A percentile compares a stretch with the other conserved stretches of the same genome.
Evolutionary conservation across 805 yeast genomes (phyloP).

Genomic region (Saccharomycopsis fermentans): DNA sequence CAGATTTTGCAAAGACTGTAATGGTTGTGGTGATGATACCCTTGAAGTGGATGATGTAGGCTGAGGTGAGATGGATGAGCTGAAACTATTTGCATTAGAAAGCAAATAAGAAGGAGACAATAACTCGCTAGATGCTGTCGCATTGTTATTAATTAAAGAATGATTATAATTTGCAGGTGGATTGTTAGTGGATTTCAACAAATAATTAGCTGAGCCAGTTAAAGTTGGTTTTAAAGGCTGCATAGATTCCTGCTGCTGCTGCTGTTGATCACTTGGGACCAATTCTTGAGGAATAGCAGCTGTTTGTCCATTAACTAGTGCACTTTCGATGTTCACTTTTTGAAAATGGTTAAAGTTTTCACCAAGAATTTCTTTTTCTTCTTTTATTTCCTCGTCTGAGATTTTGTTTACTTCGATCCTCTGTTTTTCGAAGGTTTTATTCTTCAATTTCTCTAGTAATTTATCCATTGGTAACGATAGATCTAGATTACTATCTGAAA

Average conservation of each 20-base stretch:
- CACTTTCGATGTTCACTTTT: constrained; percentile 68
- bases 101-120: constrained; percentile 3
- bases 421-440: constrained; percentile 23
- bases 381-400: constrained; percentile 42
- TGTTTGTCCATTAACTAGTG: constrained; percentile 61
- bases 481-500: constrained; percentile 32
- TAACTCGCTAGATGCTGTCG: not conserved
- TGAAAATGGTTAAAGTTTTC: constrained; percentile 66
- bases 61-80: not conserved
- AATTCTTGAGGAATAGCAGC: constrained; percentile 34
- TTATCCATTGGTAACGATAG: constrained; percentile 71
- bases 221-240: constrained; percentile 31
- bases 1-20: not conserved
- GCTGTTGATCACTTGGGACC: constrained; percentile 20
- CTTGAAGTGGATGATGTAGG: constrained; percentile 12
- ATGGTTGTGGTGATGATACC: constrained; percentile 14
- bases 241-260: constrained; percentile 21
- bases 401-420: constrained; percentile 17
- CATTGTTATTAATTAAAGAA: not conserved
- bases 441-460: constrained; percentile 38
- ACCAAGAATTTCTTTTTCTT: constrained; percentile 63
- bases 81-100: not conserved
- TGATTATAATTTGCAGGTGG: not conserved
- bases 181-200: constrained; percentile 22
- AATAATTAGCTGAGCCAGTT: constrained; percentile 32